These are phyloP conservation scores for Pyrenochaeta sp. DNA, from an alignment of 2,329 filamentous ascomycete genomes.

Conservation along the genomic window DNA sequence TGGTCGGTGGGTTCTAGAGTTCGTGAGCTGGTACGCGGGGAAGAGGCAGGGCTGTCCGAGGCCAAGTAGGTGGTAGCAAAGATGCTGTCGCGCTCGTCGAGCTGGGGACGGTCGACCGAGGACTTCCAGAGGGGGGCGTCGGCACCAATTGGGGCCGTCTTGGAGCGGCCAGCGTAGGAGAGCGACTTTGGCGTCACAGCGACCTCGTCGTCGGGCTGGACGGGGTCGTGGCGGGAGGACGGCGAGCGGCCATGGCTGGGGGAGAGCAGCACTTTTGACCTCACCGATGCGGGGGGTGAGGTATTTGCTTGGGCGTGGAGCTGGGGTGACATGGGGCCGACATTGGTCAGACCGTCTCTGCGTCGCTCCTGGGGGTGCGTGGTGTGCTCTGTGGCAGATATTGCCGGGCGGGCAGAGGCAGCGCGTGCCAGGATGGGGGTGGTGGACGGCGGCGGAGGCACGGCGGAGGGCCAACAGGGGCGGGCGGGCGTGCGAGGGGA, in stretches of 20 bases:
- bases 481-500: slow-evolving; percentile 22
- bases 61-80: slow-evolving; percentile 68
- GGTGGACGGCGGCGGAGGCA: slow-evolving; percentile 30
- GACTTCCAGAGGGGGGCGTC: slow-evolving; percentile 45
- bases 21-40: slow-evolving; percentile 42
- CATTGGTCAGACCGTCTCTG: slow-evolving; percentile 49
- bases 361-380: slow-evolving; percentile 32
- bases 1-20: slow-evolving; percentile 29
- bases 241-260: slow-evolving; percentile 29
- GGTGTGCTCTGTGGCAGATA: slow-evolving; percentile 44
- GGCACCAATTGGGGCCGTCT: slow-evolving; percentile 44
- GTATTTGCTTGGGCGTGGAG: slow-evolving; percentile 47
- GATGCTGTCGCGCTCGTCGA: slow-evolving; percentile 69
- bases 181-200: slow-evolving; percentile 43
- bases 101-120: slow-evolving; percentile 56
- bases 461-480: slow-evolving; percentile 28
- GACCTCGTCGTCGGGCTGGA: too few species aligned
- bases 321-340: slow-evolving; percentile 52
- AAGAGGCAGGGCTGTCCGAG: slow-evolving; percentile 56
- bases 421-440: slow-evolving; percentile 29
- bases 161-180: slow-evolving; percentile 48
- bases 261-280: slow-evolving; percentile 40
- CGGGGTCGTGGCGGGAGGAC: slow-evolving; percentile 16
- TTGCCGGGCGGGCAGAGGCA: slow-evolving; percentile 30
- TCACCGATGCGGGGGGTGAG: slow-evolving; percentile 52